A percentile compares a stretch with the other conserved stretches of the same genome.
These are phyloP conservation scores for Trichoderma atrobrunneum DNA, from an alignment of 2,329 filamentous ascomycete species.

Conservation along the genomic window DNA sequence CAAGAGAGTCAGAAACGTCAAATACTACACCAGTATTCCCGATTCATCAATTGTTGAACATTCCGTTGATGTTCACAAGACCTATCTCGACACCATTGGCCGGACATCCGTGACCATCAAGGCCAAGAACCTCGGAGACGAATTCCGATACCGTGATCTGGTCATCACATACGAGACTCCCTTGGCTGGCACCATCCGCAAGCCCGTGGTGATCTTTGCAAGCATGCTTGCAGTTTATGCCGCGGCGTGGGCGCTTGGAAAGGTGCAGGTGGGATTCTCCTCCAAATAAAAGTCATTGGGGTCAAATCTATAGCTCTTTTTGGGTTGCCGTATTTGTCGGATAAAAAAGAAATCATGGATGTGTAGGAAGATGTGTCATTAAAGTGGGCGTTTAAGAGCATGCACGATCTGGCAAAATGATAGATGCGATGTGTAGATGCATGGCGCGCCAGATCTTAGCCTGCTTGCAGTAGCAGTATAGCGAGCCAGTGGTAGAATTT, in stretches of 20 bases:
- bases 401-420: constrained; percentile 19
- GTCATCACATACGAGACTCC: constrained; percentile 88
- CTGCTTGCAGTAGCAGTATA: background rate
- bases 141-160: constrained; percentile 78
- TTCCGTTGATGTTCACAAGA: constrained; percentile 66
- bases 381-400: constrained; percentile 20
- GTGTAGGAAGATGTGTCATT: constrained; percentile 22
- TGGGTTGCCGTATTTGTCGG: constrained; percentile 6
- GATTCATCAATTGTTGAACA: constrained; percentile 57
- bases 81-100: constrained; percentile 90
- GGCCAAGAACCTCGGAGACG: constrained; percentile 84
- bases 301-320: background rate
- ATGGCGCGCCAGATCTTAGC: background rate
- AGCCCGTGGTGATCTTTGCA: constrained; percentile 77
- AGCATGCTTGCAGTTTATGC: constrained; percentile 73
- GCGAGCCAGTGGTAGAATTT: constrained; percentile 3
- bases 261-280: constrained; percentile 75
- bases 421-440: constrained; percentile 18
- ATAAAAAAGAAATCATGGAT: background rate
- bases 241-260: constrained; percentile 70
- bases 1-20: constrained; percentile 66
- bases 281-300: constrained; percentile 36
- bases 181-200: constrained; percentile 70
- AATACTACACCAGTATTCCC: constrained; percentile 73
- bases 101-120: constrained; percentile 79